Conservation (phyloP, 768 basidiomycete genomes). For the Tephrocybe sp. region DNA sequence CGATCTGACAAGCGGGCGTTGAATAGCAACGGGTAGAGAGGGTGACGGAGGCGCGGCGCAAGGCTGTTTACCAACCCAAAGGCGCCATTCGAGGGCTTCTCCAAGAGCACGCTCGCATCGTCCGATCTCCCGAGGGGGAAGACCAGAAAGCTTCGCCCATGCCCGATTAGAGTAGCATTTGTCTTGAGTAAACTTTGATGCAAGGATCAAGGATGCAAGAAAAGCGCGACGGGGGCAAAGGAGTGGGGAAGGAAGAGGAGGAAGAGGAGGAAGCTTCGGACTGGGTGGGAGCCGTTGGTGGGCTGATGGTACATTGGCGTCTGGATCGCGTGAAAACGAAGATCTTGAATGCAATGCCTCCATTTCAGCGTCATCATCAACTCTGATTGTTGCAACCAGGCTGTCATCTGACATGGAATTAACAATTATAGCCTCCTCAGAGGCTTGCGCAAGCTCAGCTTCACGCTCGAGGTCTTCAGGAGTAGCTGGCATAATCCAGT, state of each 20-base stretch:
- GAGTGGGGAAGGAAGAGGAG: conserved; percentile 69
- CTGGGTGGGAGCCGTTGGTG: conserved; percentile 6
- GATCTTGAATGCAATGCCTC: conserved; percentile 16
- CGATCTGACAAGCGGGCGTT: conserved; percentile 42
- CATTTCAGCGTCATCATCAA: conserved; percentile 28
- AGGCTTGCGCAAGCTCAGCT: conserved; percentile 25
- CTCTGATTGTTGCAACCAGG: conserved; percentile 41
- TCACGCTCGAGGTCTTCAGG: conserved; percentile 42
- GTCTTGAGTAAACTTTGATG: conserved; percentile 92
- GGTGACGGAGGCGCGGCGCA: conserved; percentile 19
- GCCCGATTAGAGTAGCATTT: conserved; percentile 91
- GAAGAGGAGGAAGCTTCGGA: conserved; percentile 21
- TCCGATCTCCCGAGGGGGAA: conserved; percentile 82
- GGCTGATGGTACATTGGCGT: no score
- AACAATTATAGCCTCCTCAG: conserved; percentile 13
- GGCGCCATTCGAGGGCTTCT: conserved; percentile 83
- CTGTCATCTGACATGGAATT: conserved; percentile 20
- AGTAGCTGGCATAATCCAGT: conserved; percentile 40
- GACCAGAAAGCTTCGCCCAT: conserved; percentile 92
- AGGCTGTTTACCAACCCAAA: conserved; percentile 82
- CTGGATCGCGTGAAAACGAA: background rate
- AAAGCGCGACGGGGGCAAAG: conserved; percentile 89
- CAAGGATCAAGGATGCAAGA: conserved; percentile 83
- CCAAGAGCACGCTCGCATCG: conserved; percentile 88
- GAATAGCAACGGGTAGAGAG: conserved; percentile 15